phyloP scores from a whole-genome alignment of 345 rosid species.

The Euphorbia pulcherrima region DNA sequence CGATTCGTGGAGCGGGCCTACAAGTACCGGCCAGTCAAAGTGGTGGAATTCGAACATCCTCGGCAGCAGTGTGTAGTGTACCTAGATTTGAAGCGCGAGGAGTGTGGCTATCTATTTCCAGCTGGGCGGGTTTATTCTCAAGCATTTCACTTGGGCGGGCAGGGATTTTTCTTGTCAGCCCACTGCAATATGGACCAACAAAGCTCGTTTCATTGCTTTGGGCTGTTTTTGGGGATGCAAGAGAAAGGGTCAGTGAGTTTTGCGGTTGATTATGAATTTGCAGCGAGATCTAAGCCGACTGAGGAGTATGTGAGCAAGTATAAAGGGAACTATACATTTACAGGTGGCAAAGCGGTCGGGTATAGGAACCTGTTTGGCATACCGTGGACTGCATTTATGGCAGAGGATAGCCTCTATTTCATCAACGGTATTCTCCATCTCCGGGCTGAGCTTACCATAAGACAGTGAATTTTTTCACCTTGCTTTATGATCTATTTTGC shows the following conservation, averaged over 20 bases:
- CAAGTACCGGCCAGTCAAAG: constrained; percentile 64
- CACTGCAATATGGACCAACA: constrained; percentile 66
- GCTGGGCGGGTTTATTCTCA: constrained; percentile 58
- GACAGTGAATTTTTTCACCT: constrained; percentile 23
- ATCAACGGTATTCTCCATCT: constrained; percentile 73
- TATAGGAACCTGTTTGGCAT: constrained; percentile 51
- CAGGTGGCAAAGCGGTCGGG: constrained; percentile 62
- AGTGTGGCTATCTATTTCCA: constrained; percentile 53
- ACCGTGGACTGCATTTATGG: constrained; percentile 57
- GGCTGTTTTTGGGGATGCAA: constrained; percentile 68
- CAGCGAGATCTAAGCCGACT: constrained; percentile 61
- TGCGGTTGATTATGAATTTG: constrained; percentile 63
- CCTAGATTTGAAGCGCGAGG: constrained; percentile 67
- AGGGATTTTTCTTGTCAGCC: constrained; percentile 60
- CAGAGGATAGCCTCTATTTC: constrained; percentile 54
- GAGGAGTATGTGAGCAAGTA: constrained; percentile 50
- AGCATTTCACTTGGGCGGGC: constrained; percentile 70
- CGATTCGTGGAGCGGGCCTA: constrained; percentile 72
- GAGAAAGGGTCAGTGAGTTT: constrained; percentile 54
- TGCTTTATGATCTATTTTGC: not conserved
- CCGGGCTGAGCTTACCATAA: constrained; percentile 74
- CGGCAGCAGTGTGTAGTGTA: constrained; percentile 66
- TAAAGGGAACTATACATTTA: constrained; percentile 54
- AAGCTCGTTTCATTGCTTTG: constrained; percentile 55
- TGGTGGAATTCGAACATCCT: constrained; percentile 68